A percentile compares a stretch with the other conserved stretches of the same genome.
These are phyloP conservation scores for Trichoderma sp. DNA, from an alignment of 2,329 filamentous ascomycete genomes.

Conservation along the genomic window DNA sequence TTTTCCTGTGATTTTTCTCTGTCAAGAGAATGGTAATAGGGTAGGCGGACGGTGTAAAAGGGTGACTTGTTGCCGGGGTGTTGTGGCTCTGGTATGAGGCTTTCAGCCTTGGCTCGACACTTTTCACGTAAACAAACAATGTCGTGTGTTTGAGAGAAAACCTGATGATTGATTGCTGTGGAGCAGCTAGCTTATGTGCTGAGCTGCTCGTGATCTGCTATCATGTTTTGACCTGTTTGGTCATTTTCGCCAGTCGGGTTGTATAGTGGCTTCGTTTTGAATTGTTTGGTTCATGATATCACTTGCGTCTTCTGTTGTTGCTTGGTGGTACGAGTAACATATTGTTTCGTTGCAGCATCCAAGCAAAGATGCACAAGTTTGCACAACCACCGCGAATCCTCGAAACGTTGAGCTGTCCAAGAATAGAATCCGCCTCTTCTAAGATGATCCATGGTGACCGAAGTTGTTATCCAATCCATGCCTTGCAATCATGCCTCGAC, in stretches of 20 bases:
- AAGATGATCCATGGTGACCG: neutral
- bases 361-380: no score
- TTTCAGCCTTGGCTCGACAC: neutral
- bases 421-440: neutral
- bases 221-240: neutral
- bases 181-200: slow-evolving; percentile 5
- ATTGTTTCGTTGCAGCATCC: no score
- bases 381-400: no score
- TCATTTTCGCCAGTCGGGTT: neutral
- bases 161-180: slow-evolving; percentile 1
- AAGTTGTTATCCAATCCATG: neutral
- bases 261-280: neutral
- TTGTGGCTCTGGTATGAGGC: neutral
- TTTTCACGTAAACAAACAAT: slow-evolving; percentile 10
- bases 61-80: slow-evolving; percentile 3
- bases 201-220: neutral
- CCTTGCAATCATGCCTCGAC: neutral
- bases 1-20: no score
- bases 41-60: neutral
- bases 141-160: slow-evolving; percentile 13
- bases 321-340: no score
- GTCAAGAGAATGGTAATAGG: neutral
- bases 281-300: neutral
- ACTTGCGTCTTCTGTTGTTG: no score
- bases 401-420: no score